These are phyloP conservation scores for Solanum virginianum DNA, from an alignment of 257 asterid genomes.

Conservation along the genomic window DNA sequence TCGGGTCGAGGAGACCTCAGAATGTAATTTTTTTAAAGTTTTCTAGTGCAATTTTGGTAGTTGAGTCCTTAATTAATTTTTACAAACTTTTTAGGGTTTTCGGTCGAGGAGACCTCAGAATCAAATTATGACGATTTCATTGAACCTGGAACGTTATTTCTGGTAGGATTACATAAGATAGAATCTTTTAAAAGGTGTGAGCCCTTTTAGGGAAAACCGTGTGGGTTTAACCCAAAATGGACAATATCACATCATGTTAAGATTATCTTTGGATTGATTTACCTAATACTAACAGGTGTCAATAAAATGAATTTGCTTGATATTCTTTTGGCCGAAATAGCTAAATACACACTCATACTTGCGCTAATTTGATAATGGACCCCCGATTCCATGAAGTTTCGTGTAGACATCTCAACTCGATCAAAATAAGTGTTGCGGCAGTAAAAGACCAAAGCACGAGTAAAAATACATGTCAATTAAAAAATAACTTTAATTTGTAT, in stretches of 20 bases:
- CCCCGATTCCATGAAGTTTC: neutral
- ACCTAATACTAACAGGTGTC: neutral
- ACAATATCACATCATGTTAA: neutral
- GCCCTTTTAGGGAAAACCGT: neutral
- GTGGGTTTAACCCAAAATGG: neutral
- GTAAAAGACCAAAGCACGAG: no score
- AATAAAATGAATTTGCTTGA: neutral
- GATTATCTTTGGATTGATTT: neutral
- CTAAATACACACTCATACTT: neutral
- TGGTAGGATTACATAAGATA: neutral
- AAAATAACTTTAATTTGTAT: no score
- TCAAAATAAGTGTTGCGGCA: no score
- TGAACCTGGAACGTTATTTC: no score
- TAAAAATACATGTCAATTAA: no score
- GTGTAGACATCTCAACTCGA: neutral
- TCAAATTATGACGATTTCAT: no score
- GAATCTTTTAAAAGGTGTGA: neutral
- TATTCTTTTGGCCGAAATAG: neutral
- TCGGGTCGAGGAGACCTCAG: no score
- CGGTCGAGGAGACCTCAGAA: no score
- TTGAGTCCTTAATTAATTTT: no score
- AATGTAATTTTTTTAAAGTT: no score
- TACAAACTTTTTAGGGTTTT: no score
- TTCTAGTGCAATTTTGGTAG: no score
- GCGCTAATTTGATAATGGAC: neutral